Evolutionary conservation across 1,284 basidiomycete species (phyloP).

Genomic region (Pseudozyma flocculosa): DNA sequence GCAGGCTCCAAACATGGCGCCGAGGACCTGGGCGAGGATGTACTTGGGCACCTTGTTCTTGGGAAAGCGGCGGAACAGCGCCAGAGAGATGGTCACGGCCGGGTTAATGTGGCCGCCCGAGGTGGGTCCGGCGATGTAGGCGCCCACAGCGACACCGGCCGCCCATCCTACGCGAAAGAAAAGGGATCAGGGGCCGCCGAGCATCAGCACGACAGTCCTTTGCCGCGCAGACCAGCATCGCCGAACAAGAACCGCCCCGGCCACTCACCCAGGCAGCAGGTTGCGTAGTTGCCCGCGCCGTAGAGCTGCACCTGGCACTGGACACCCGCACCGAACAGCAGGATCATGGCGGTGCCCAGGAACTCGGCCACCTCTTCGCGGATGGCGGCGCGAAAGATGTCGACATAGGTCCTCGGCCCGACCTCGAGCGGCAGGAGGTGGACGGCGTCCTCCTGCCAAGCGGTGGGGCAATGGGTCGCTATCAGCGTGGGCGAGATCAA

Average conservation of each 20-base stretch:
- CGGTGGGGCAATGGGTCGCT: too few species aligned
- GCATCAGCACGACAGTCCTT: neutral
- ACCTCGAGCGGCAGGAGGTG: neutral
- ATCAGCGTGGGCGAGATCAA: too few species aligned
- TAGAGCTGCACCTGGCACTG: neutral
- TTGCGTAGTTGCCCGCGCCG: neutral
- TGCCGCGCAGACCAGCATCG: neutral
- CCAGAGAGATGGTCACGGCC: neutral
- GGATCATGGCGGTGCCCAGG: neutral
- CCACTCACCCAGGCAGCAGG: neutral
- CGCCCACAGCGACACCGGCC: neutral
- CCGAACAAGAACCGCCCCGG: neutral
- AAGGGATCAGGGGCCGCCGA: neutral
- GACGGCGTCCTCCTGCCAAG: neutral
- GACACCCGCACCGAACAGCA: neutral
- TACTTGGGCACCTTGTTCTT: neutral
- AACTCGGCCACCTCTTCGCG: slow-evolving; percentile 2
- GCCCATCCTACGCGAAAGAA: neutral
- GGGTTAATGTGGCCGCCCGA: slow-evolving; percentile 1
- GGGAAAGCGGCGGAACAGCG: neutral
- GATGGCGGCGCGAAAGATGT: neutral
- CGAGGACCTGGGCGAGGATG: neutral
- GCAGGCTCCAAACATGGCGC: neutral
- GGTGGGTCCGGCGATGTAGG: neutral
- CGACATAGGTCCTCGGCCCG: neutral